Conservation (phyloP, 306 rosid genomes). For the Crataegus laevigata region DNA sequence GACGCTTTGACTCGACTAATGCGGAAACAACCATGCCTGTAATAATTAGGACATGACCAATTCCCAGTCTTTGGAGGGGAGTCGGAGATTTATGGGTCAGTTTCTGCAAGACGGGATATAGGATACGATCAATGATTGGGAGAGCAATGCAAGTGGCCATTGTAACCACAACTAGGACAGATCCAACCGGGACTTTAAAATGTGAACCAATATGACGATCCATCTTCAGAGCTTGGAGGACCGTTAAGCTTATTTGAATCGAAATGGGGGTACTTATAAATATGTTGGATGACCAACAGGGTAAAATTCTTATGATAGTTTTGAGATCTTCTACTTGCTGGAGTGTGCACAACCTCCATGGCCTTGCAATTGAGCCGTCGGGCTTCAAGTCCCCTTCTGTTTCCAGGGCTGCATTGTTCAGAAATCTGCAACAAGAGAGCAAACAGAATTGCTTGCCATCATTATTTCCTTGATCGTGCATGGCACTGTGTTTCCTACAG, state of each 20-base stretch:
- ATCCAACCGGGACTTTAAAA: constrained; percentile 42
- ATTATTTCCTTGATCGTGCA: too few relatives aligned
- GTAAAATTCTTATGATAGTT: constrained; percentile 26
- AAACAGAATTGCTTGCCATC: too few relatives aligned
- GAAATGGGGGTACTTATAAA: constrained; percentile 40
- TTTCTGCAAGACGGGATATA: constrained; percentile 34
- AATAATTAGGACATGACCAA: constrained; percentile 40
- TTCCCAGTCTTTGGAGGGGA: constrained; percentile 43
- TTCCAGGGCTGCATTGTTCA: constrained; percentile 42
- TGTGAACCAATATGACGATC: constrained; percentile 40
- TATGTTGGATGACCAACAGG: constrained; percentile 39
- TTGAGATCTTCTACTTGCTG: constrained; percentile 57
- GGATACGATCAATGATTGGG: constrained; percentile 34
- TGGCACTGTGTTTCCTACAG: too few relatives aligned
- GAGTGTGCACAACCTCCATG: constrained; percentile 46
- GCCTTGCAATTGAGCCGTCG: constrained; percentile 34
- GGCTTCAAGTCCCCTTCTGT: constrained; percentile 33
- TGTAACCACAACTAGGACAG: constrained; percentile 20
- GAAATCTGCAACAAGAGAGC: constrained; percentile 24
- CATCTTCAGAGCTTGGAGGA: constrained; percentile 55
- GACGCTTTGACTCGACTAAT: constrained; percentile 54
- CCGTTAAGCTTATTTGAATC: constrained; percentile 33
- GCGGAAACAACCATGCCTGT: constrained; percentile 40
- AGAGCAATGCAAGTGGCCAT: constrained; percentile 37
- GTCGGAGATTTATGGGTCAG: constrained; percentile 18